Base-by-base conservation (phyloP, 179 eudicot species). In the Amaranthus tricolor region DNA sequence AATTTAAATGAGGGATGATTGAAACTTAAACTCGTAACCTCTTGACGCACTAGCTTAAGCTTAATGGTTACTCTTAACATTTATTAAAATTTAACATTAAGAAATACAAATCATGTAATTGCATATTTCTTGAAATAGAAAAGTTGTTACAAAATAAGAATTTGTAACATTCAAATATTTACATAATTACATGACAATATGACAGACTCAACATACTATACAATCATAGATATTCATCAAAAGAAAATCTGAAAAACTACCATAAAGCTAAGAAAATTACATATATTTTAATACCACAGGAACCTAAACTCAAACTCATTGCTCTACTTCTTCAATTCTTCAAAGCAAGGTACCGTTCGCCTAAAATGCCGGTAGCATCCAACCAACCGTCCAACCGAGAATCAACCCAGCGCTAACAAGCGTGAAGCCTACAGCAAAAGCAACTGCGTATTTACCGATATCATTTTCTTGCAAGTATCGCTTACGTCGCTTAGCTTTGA, bases 351-450 rank as follows among this genome's bases (percentile, higher is more conserved):
- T 44, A 12, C 6, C 7, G 19, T 16, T 60, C 14, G 44, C 44
- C 75, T 82, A 86, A 45, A 88, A 79, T 70, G 82, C 73, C 24
- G 94, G 88, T 16, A 89, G 78, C 89, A 93, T 79, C 95, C 97
- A 89, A 21, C 93, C 97, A 50, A 85, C 83, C 0, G 95, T 91
- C 98, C 98, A 93, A 12, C 98, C 98, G 67, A 93, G 73, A 45
- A 93, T 80, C 87, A 93, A 87, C 43, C 98, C 98, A 0, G 97
- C 97, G 19, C 98, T 89, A 77, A 89, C 92, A 60, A 93, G 93
- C 66, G 95, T 81, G 78, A 91, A 84, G 6, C 98, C 97, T 53
- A 93, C 73, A 4, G 96, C 98, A 67, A 89, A 84, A 77, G 86
- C 91, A 75, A 91, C 87, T 5, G 89, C 82, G 50, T 83, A 89